Percentiles rank a stretch among this genome's conserved stretches.
Conservation (phyloP, 1,284 basidiomycete genomes). For the Amylostereum areolatum region DNA sequence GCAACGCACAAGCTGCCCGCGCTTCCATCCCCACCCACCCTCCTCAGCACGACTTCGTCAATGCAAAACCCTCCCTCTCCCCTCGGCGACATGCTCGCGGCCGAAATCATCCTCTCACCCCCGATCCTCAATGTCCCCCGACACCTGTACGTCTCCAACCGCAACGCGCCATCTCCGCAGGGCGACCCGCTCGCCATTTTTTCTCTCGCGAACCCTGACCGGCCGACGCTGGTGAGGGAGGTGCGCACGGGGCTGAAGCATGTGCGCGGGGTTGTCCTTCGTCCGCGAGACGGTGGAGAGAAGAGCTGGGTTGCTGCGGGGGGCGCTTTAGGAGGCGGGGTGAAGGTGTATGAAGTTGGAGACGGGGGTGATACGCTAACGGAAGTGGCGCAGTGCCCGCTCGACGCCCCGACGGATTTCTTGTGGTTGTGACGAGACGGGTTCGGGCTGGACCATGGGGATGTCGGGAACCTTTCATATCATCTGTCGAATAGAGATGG, state of each 20-base stretch:
- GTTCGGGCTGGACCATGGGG: too few species aligned
- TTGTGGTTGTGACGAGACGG: constrained; percentile 14
- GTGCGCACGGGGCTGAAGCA: constrained; percentile 25
- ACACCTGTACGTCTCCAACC: constrained; percentile 57
- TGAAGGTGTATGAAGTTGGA: constrained; percentile 26
- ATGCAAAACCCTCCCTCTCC: constrained; percentile 36
- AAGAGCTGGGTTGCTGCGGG: constrained; percentile 26
- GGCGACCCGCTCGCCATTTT: constrained; percentile 64
- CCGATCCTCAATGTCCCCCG: constrained; percentile 34
- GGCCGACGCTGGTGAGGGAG: constrained; percentile 16
- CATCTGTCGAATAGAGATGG: too few species aligned
- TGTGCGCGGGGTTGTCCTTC: constrained; percentile 23
- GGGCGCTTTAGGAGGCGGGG: constrained; percentile 23
- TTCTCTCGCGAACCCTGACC: constrained; percentile 8
- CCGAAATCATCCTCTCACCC: constrained; percentile 50
- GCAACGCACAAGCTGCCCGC: constrained; percentile 44
- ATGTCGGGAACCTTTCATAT: too few species aligned
- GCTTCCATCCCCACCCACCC: constrained; percentile 30
- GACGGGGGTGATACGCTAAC: constrained; percentile 17
- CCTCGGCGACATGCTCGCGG: constrained; percentile 40
- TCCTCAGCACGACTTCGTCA: constrained; percentile 38
- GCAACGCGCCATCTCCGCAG: constrained; percentile 52
- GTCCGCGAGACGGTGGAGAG: constrained; percentile 11
- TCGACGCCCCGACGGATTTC: constrained; percentile 16
- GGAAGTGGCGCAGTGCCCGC: constrained; percentile 14